Percentiles rank a stretch among this genome's conserved stretches.
Conservation (phyloP, 2,329 filamentous ascomycete genomes). For the Polychaeton citri region DNA sequence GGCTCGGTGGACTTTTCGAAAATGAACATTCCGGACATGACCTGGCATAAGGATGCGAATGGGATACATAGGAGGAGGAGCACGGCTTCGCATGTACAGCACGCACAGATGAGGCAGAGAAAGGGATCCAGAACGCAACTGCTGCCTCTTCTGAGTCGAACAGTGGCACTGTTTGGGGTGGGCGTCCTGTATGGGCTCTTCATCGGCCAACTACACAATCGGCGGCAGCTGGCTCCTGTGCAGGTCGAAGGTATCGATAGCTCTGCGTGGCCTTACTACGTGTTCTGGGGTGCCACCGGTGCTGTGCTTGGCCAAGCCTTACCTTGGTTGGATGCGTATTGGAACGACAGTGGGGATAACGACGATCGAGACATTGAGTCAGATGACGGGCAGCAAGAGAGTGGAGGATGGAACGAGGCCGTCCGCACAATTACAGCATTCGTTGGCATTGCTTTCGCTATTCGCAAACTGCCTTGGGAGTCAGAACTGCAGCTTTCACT, state of each 20-base stretch:
- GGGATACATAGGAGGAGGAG: slow-evolving; percentile 12
- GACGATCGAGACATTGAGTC: slow-evolving; percentile 6
- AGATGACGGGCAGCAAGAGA: slow-evolving; percentile 4
- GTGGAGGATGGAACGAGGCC: slow-evolving; percentile 51
- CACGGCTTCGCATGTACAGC: slow-evolving; percentile 10
- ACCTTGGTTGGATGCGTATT: slow-evolving; percentile 71
- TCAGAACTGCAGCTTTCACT: slow-evolving; percentile 88
- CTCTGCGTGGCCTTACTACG: slow-evolving; percentile 52
- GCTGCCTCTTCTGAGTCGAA: slow-evolving; percentile 30
- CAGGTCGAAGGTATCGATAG: slow-evolving; percentile 44
- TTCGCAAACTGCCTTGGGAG: slow-evolving; percentile 84
- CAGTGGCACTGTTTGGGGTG: slow-evolving; percentile 56
- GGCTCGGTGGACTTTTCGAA: slow-evolving; percentile 14
- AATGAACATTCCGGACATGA: slow-evolving; percentile 10
- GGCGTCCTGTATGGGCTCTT: slow-evolving; percentile 74
- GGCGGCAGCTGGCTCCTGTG: slow-evolving; percentile 49
- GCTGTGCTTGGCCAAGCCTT: slow-evolving; percentile 65
- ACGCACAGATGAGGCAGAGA: slow-evolving; percentile 5
- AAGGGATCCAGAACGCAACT: slow-evolving; percentile 16
- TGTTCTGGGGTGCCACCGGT: slow-evolving; percentile 70
- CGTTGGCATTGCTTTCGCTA: slow-evolving; percentile 62
- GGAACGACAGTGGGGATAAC: slow-evolving; percentile 42
- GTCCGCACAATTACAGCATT: slow-evolving; percentile 59
- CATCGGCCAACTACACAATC: slow-evolving; percentile 65
- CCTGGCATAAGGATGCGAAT: slow-evolving; percentile 11